phyloP scores from a whole-genome alignment of 257 asterid species.

The Eustoma russellianum region DNA sequence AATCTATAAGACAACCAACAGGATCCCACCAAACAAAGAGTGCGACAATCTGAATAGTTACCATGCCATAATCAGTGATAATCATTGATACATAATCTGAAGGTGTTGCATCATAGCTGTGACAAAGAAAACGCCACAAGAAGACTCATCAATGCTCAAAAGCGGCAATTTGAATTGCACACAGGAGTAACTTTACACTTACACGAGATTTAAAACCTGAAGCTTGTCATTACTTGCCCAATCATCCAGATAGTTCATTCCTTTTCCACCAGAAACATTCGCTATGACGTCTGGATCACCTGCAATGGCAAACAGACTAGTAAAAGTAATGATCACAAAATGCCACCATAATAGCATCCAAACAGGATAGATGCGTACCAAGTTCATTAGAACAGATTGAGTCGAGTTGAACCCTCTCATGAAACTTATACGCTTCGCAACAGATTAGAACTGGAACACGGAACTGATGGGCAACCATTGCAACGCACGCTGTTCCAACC shows the following conservation, averaged over 20 bases:
- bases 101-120: slow-evolving; percentile 85
- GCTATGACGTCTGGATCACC: slow-evolving; percentile 71
- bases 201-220: slow-evolving; percentile 72
- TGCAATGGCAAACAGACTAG: slow-evolving; percentile 12
- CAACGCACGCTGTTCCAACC: slow-evolving; percentile 88
- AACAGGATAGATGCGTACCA: slow-evolving; percentile 29
- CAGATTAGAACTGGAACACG: slow-evolving; percentile 71
- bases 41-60: slow-evolving; percentile 8
- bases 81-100: slow-evolving; percentile 79
- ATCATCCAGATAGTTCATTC: slow-evolving; percentile 41
- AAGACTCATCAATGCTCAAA: slow-evolving; percentile 10
- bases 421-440: slow-evolving; percentile 90
- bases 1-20: too few species aligned
- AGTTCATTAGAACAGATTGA: slow-evolving; percentile 89
- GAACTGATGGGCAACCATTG: slow-evolving; percentile 91
- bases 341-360: neutral
- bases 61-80: slow-evolving; percentile 90
- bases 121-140: slow-evolving; percentile 13
- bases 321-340: slow-evolving; percentile 4
- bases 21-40: too few species aligned
- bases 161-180: slow-evolving; percentile 8
- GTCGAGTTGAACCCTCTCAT: slow-evolving; percentile 91
- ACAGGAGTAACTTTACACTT: slow-evolving; percentile 13
- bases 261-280: slow-evolving; percentile 63
- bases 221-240: slow-evolving; percentile 49